Evolutionary conservation across 1,284 basidiomycete genomes (phyloP).

Genomic region (Naganishia sp.): DNA sequence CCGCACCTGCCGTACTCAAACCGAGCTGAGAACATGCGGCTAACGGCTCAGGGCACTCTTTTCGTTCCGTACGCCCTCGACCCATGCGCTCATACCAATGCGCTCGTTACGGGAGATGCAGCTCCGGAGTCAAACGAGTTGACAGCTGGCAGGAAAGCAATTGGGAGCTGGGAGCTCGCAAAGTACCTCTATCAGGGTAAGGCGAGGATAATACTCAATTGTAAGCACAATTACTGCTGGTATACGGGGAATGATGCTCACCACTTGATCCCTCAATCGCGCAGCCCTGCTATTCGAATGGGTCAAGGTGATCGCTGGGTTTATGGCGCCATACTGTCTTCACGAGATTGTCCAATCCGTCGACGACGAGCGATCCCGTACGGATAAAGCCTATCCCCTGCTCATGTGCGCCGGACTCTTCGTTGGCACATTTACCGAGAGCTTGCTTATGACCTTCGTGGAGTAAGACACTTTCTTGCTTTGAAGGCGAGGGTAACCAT

Average conservation of each 20-base stretch:
- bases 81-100: neutral
- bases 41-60: constrained; percentile 24
- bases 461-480: constrained; percentile 32
- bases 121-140: neutral
- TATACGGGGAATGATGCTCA: neutral
- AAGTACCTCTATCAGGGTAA: constrained; percentile 43
- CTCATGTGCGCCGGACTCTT: constrained; percentile 52
- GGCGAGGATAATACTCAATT: constrained; percentile 39
- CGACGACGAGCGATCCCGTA: constrained; percentile 30
- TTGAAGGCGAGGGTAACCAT: neutral
- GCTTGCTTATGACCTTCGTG: constrained; percentile 31
- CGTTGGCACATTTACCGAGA: constrained; percentile 42
- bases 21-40: constrained; percentile 39
- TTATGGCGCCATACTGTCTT: constrained; percentile 43
- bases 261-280: neutral
- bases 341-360: constrained; percentile 48
- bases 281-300: constrained; percentile 44
- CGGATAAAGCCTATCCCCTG: constrained; percentile 46
- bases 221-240: constrained; percentile 34
- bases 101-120: neutral
- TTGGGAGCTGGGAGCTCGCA: constrained; percentile 43
- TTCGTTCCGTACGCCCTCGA: constrained; percentile 22
- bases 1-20: constrained; percentile 45
- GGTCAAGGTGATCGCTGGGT: constrained; percentile 40
- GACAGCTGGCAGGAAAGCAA: constrained; percentile 15